Percentiles rank a stretch among this genome's conserved stretches.
Evolutionary conservation across 352 stramenopile species (phyloP).

Genomic region (Phytophthora sojae): DNA sequence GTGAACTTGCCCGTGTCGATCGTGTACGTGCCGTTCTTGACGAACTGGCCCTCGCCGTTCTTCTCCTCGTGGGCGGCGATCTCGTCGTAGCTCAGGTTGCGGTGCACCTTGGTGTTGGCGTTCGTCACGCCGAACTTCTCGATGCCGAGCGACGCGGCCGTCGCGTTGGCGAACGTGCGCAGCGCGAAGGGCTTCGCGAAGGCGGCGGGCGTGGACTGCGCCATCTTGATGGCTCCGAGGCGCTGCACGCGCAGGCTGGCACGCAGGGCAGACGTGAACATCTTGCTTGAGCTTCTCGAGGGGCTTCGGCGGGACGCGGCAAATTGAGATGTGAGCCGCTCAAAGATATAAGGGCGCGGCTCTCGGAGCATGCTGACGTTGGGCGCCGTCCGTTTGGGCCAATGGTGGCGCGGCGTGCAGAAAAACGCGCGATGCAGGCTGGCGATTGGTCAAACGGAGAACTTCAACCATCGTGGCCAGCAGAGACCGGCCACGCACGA

Average conservation of each 20-base stretch:
- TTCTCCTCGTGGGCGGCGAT: slow-evolving; percentile 95
- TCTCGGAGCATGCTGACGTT: neutral
- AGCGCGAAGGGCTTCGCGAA: slow-evolving; percentile 18
- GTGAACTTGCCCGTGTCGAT: slow-evolving; percentile 93
- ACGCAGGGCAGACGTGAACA: slow-evolving; percentile 70
- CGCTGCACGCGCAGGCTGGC: slow-evolving; percentile 67
- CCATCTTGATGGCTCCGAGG: slow-evolving; percentile 16
- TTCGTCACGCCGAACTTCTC: slow-evolving; percentile 93
- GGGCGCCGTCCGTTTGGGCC: neutral
- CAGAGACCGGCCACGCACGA: slow-evolving; percentile 9
- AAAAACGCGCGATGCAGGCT: slow-evolving; percentile 13
- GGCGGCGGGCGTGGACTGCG: slow-evolving; percentile 29
- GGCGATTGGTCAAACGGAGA: slow-evolving; percentile 25
- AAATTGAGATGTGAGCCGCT: slow-evolving; percentile 52
- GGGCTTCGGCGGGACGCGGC: slow-evolving; percentile 20
- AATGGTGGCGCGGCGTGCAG: slow-evolving; percentile 1
- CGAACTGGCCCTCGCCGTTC: slow-evolving; percentile 93
- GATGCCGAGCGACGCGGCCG: slow-evolving; percentile 66
- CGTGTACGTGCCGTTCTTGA: slow-evolving; percentile 95
- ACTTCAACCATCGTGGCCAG: slow-evolving; percentile 29
- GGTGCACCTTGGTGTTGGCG: slow-evolving; percentile 85
- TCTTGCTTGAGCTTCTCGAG: slow-evolving; percentile 16
- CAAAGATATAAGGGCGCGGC: slow-evolving; percentile 25
- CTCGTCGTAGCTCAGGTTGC: slow-evolving; percentile 97
- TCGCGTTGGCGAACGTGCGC: slow-evolving; percentile 56